Base-by-base conservation (phyloP, 352 stramenopile species). In the Pythium plurisporium region DNA sequence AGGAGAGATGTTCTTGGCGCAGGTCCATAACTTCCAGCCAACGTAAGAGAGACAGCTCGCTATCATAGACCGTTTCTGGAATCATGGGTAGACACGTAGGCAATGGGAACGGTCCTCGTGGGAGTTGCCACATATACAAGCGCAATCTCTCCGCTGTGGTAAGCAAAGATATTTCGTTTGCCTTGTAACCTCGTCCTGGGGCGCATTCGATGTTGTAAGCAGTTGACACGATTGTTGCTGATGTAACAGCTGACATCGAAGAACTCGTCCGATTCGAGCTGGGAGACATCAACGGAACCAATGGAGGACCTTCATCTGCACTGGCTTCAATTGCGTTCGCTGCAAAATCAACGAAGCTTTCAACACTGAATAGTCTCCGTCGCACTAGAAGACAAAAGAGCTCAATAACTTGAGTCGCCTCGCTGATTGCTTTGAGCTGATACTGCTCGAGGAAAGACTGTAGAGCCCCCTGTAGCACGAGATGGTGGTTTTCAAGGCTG, bases 141-240 rank as follows among this genome's bases (percentile, higher is more conserved):
- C 86, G 84, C 34, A 95, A 53, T 42, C 83, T 74, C 41, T 93
- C 83, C 2, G 70, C 67, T 8, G 67, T 76, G 1, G 76, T 82
- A 10, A 95, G 65, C 34, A 87, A 52, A 15, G 78, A 65, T 12
- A 94, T 88, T 29, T 93, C 82, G 33, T 58, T 87, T 8, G 82
- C 85, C 50, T 95, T 93, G 70, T 91, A 95, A 27, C 85, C 85
- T 36, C 81, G 79, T n/a, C 81, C 81, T 23, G 83, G 83, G 0
- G 71, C 84, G 31, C 79, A 95, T 55, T 95, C 85, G 41, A 95
- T 92, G 37, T 95, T 91, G 69, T 91, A 95, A 4, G 79, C 82
- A 9, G 79, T 91, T 33, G 80, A 79, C 27, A 91, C 79, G 6
- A 92, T 65, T 4, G 62, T 76, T 6, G 75, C 72, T 29, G 49